Evolutionary conservation across 2,329 filamentous ascomycete species (phyloP), one percentile per base, ranked within the genome.

Genomic region (Alternaria atra): DNA sequence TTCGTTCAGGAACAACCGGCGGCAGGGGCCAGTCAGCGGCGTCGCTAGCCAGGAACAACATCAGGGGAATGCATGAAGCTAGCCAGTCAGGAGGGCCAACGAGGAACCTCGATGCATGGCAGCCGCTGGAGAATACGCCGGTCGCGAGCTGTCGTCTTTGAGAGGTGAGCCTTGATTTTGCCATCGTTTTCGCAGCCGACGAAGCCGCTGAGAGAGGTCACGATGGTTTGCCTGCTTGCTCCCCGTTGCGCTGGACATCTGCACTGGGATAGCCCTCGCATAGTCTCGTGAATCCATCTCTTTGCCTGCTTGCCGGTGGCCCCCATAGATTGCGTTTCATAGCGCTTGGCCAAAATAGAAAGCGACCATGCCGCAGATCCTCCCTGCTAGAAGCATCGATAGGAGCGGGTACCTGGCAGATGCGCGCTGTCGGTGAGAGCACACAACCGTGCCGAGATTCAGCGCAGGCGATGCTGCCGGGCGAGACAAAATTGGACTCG

Each of bases 121-220:
- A 64, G 65, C 71, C 68, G 70, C 67, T 52, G 57, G 63, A 54
- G 48, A 56, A 53, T 20, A 46, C 57, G 87, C 83, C 68, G 85
- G 84, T 37, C 93, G 81, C 66, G 92, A 87, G 20, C 91, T 91
- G 2, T 89, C 84, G 29, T 87, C 89, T 66, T 94, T 84, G 63
- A 65, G 64, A 65, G 67, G 66, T 52, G 61, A 54, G 56, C 29
- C 44, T 51, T 60, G 34, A 52, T 34, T 27, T 47, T 55, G 53
- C 58, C 56, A 34, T 42, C 29, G 17, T 42, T 29, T 42, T 44
- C 44, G 52, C 48, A 47, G 46, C 55, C 27, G 39, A 42, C 44
- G 62, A 57, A 50, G 61, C 50, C 43, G 58, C 51, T 48, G 47
- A 44, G 15, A 51, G 52, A 30, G 43, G 58, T 52, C 37, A 60